Percentiles rank a stretch among this genome's conserved stretches.
These are phyloP conservation scores for Lenzites betulinus DNA, from an alignment of 768 basidiomycete species.

Conservation along the genomic window DNA sequence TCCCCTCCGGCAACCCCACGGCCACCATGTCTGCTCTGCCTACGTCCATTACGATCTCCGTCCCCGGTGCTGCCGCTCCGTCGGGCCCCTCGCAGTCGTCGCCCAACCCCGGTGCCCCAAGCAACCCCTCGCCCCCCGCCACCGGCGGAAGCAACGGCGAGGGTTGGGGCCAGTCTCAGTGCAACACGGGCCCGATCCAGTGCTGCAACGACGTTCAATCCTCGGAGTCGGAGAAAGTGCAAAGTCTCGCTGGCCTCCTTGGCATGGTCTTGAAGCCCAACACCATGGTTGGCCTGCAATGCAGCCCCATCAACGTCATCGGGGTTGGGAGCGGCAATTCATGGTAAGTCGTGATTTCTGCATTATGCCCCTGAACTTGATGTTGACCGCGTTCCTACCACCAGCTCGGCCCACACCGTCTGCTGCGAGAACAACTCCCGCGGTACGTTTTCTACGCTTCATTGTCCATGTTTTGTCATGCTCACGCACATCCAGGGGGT, in stretches of 20 bases:
- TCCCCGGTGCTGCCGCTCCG: not conserved
- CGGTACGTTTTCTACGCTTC: not conserved
- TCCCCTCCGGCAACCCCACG: too few relatives aligned
- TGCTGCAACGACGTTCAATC: conserved; percentile 27
- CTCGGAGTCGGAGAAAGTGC: not conserved
- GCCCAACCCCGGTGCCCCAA: not conserved
- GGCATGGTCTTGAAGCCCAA: not conserved
- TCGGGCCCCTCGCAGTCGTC: not conserved
- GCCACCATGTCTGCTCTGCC: not conserved
- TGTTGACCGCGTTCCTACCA: not conserved
- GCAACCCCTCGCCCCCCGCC: not conserved
- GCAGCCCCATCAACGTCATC: conserved; percentile 10
- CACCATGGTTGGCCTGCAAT: conserved; percentile 4
- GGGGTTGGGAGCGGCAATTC: not conserved
- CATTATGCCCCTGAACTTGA: too few relatives aligned
- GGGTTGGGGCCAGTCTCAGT: not conserved
- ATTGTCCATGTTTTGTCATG: not conserved
- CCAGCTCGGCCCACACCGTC: not conserved
- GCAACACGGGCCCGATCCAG: conserved; percentile 22
- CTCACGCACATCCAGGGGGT: not conserved
- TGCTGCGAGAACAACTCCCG: not conserved
- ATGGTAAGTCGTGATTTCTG: not conserved
- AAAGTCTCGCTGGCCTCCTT: conserved; percentile 2
- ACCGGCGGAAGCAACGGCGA: not conserved
- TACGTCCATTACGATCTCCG: too few relatives aligned